Evolutionary conservation across 2,329 filamentous ascomycete genomes (phyloP), one percentile per base, ranked within the genome.

Genomic region (Xylariales sp.): DNA sequence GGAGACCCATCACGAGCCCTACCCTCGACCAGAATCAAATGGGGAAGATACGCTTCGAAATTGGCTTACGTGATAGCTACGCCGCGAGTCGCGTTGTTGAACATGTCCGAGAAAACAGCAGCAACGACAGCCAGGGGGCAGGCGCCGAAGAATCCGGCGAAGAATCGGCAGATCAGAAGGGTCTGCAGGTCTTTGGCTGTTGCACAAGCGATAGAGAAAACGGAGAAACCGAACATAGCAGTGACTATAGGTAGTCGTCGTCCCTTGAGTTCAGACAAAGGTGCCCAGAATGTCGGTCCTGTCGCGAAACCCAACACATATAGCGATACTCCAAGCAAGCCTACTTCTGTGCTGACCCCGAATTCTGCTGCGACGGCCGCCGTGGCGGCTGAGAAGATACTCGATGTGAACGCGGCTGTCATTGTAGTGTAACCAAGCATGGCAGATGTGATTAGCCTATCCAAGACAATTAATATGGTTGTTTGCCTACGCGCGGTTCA

Each of bases 391-490:
- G 83, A 87, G 65, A 87, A 89, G 55, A 89, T 80, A 61, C 78
- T 83, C n/a, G 80, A 84, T 0, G 82, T 79, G 55, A 90, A 90
- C 4, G 85, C 76, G 0, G 84, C 69, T 2, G 78, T 77, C 53
- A 89, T 69, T 14, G 86, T 88, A 11, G 84, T 87, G 54, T 81
- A 89, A 12, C 81, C 85, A 31, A 90, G 68, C 53, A 88, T 82
- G 29, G 73, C 71, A 15, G 80, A 78, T 0, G 82, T 86, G 4
- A 76, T 52, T 28, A 88, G 37, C 54, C 76, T 80, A 25, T n/a
- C n/a, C n/a, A n/a, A n/a, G n/a, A n/a, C n/a, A n/a, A n/a, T n/a
- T n/a, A n/a, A n/a, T n/a, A n/a, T n/a, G n/a, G n/a, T n/a, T n/a
- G n/a, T n/a, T n/a, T n/a, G n/a, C n/a, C n/a, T n/a, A n/a, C n/a